Base-by-base conservation (phyloP, 345 rosid species). In the Gossypioides kirkii region DNA sequence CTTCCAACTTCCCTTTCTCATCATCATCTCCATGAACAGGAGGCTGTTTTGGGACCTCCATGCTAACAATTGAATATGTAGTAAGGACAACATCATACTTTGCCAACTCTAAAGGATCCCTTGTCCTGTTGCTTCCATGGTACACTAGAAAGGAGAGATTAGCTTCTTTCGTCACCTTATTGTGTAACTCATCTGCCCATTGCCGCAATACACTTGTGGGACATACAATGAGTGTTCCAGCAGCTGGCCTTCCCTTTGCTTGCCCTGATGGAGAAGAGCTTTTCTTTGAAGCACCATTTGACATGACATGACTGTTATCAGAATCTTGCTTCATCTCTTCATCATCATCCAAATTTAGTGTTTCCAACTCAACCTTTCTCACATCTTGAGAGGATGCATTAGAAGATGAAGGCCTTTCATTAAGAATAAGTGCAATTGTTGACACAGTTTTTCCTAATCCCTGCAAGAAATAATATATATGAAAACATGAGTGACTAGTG, bases 171-270 rank as follows among this genome's bases (percentile, higher is more conserved):
- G 90, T 78, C 64, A 95, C 99, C 84, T 95, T 95, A 80, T 77
- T 89, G 20, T 77, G 86, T 79, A 95, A 73, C 79, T 95, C 99
- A 26, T 92, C 97, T 8, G 82, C 87, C 99, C 99, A 95, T 74
- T 95, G 99, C 16, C 99, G 88, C 82, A 95, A 78, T 36, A 95
- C 98, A 82, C 99, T 95, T 6, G 97, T 90, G 43, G 99, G 99
- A 83, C 99, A 95, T 76, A 95, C 99, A 82, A 95, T 82, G 71
- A 95, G 96, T 20, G 99, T 95, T 79, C 99, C 99, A 68, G 91
- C 95, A 71, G 96, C 85, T 63, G 97, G 98, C 85, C 96, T 90
- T 76, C 96, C 94, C 74, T 69, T 88, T 61, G 77, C 74, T 69
- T 76, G 83, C 53, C 70, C 83, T 71, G 73, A 71, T 75, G 82